Evolutionary conservation across 129 eudicot genomes (phyloP).

Genomic region (Lactuca sativa): DNA sequence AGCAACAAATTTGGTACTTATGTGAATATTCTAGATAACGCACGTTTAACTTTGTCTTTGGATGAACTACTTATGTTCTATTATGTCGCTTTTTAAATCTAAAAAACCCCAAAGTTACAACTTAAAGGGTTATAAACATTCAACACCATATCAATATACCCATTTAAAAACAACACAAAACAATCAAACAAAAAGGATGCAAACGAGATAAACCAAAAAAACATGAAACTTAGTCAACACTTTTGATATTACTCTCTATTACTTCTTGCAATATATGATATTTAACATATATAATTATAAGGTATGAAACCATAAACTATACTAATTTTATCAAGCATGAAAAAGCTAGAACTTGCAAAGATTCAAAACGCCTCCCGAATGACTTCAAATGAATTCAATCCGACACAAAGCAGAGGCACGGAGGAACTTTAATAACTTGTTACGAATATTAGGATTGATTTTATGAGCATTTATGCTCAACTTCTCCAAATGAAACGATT

Average conservation of each 20-base stretch:
- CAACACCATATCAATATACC: background rate
- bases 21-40: background rate
- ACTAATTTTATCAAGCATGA: background rate
- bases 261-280: constrained; percentile 6
- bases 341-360: background rate
- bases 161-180: background rate
- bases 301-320: background rate
- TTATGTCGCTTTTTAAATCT: background rate
- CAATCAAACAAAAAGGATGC: background rate
- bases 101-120: background rate
- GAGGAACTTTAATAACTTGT: background rate
- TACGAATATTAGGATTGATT: background rate
- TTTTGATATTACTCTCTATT: background rate
- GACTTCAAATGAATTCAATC: constrained; percentile 7
- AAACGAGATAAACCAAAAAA: background rate
- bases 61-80: background rate
- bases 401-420: background rate
- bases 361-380: background rate
- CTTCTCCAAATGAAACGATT: background rate
- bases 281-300: constrained; percentile 2
- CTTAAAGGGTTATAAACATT: background rate
- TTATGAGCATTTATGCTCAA: constrained; percentile 2
- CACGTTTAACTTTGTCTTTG: too few relatives aligned
- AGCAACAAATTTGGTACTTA: background rate
- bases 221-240: background rate